Evolutionary conservation across 75 land plant species (phyloP), one percentile per base, ranked within the genome.

Genomic region (Adiantum capillusveneris): DNA sequence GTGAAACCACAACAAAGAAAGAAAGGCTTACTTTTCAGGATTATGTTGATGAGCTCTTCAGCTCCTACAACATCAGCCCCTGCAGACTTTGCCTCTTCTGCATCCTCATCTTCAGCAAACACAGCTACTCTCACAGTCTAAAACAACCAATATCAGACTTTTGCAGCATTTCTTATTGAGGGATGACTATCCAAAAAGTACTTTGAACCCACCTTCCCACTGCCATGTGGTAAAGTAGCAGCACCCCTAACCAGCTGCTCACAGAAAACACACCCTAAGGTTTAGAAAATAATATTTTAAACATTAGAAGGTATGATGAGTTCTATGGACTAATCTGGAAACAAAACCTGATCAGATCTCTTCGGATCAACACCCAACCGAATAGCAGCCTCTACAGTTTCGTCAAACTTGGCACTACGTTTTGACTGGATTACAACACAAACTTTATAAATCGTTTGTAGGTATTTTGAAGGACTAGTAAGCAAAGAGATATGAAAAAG

Each of bases 61-160:
- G 82, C 86, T 56, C 97, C 97, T 42, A 92, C 94, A 39, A 88
- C 56, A 78, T 92, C 93, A 53, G 97, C 97, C 65, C 97, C 97
- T 17, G 95, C 84, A 62, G 84, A 81, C 64, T 68, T 69, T 31
- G 97, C 97, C 64, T 92, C 95, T 28, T 85, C 89, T 34, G 97
- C 97, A 29, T 83, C 84, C 27, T 66, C 65, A 6, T 90, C 97
- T 67, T 92, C 90, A 26, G 97, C 94, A 85, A 92, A 92, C 24
- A 88, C 90, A 60, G 97, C 97, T 24, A 92, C 90, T 53, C 73
- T 84, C 18, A 87, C 74, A 63, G 57, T 59, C 95, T 89, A 70
- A 24, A 55, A 1, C 11, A 14, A 46, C 24, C 12, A 57, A 34
- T 29, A 31, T n/a, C n/a, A n/a, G n/a, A n/a, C n/a, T n/a, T n/a